Evolutionary conservation across 179 eudicot species (phyloP).

Genomic region (Nepenthes alata): DNA sequence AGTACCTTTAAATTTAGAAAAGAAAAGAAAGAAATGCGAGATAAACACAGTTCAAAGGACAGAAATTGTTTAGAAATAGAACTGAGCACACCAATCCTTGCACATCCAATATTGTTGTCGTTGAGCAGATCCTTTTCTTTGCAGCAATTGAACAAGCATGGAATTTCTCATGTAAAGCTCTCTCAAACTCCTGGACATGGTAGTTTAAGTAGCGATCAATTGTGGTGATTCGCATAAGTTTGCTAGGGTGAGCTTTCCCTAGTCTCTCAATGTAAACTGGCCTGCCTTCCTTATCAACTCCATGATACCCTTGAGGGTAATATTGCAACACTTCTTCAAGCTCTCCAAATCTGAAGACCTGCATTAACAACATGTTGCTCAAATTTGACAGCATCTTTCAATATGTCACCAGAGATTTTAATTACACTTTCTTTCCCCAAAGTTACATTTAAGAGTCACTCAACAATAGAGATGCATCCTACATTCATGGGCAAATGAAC

Average conservation of each 20-base stretch:
- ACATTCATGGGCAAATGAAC: too few relatives aligned
- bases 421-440: too few relatives aligned
- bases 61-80: neutral
- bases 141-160: constrained; percentile 89
- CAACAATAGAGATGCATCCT: neutral
- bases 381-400: neutral
- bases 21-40: too few relatives aligned
- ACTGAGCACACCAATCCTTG: constrained; percentile 56
- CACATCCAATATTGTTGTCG: constrained; percentile 73
- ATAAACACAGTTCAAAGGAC: too few relatives aligned
- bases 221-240: constrained; percentile 55
- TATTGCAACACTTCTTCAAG: constrained; percentile 56
- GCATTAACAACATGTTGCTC: constrained; percentile 4
- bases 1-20: too few relatives aligned
- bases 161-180: constrained; percentile 54
- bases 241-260: constrained; percentile 68
- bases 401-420: too few relatives aligned
- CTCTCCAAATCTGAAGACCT: constrained; percentile 66
- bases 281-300: constrained; percentile 74
- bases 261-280: constrained; percentile 76
- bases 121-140: constrained; percentile 47
- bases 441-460: neutral
- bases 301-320: constrained; percentile 84
- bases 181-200: constrained; percentile 78
- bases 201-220: constrained; percentile 62